A percentile compares a stretch with the other conserved stretches of the same genome.
phyloP scores from a whole-genome alignment of 2,329 filamentous ascomycete species.

The Verticillium tricorpus region DNA sequence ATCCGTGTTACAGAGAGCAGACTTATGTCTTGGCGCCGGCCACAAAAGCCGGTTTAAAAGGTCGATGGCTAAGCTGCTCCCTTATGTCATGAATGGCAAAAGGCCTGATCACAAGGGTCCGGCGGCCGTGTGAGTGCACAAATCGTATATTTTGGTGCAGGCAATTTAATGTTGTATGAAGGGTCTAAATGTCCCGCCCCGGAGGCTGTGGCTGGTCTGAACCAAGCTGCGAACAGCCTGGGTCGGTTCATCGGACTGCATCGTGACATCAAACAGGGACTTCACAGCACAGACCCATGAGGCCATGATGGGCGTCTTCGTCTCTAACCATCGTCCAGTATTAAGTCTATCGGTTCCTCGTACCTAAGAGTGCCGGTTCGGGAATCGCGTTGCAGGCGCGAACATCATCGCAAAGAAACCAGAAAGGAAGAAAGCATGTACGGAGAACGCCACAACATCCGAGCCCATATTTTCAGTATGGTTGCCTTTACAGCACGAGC shows the following conservation, averaged over 20 bases:
- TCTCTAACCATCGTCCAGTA: constrained; percentile 21
- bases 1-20: too few relatives aligned
- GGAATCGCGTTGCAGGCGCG: constrained; percentile 8
- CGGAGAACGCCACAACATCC: constrained; percentile 15
- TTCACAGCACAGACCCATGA: neutral
- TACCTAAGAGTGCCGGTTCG: constrained; percentile 25
- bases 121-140: neutral
- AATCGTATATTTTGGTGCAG: neutral
- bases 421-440: constrained; percentile 8
- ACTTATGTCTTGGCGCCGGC: too few relatives aligned
- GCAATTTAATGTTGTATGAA: neutral
- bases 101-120: neutral
- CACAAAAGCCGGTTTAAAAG: too few relatives aligned
- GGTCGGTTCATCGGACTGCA: neutral
- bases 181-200: neutral
- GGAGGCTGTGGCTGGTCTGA: neutral
- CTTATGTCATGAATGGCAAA: neutral
- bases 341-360: constrained; percentile 40
- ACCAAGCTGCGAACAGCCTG: neutral
- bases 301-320: constrained; percentile 13
- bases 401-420: constrained; percentile 12
- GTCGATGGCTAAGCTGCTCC: too few relatives aligned
- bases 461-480: constrained; percentile 5
- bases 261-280: neutral
- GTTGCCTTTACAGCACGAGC: constrained; percentile 39